Percentiles rank a stretch among this genome's conserved stretches.
Conservation (phyloP, 495 filamentous ascomycete species). For the Xylaria bambusicola region DNA sequence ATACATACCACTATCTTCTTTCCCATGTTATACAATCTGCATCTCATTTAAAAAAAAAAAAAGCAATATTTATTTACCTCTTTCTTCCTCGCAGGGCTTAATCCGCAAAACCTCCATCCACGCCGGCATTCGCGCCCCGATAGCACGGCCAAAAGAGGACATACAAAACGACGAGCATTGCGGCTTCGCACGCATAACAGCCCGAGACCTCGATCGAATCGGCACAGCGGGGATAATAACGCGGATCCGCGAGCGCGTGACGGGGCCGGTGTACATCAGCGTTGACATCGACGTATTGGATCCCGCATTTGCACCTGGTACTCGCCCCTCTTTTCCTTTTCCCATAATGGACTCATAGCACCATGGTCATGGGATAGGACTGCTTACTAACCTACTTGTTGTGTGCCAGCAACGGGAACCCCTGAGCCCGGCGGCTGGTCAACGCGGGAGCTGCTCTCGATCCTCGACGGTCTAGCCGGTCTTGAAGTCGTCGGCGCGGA, state of each 20-base stretch:
- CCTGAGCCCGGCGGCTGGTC: constrained; percentile 88
- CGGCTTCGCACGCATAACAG: constrained; percentile 80
- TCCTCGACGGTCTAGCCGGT: constrained; percentile 57
- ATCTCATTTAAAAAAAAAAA: no score
- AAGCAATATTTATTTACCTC: constrained; percentile 27
- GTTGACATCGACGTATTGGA: constrained; percentile 91
- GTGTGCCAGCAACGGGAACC: constrained; percentile 69
- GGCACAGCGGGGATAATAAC: constrained; percentile 72
- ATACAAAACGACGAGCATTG: constrained; percentile 83
- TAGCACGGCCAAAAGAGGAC: constrained; percentile 66
- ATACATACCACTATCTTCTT: background rate
- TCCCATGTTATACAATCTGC: background rate
- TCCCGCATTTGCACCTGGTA: constrained; percentile 59
- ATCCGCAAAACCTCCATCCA: constrained; percentile 82
- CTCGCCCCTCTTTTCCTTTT: background rate
- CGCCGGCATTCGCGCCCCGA: constrained; percentile 78
- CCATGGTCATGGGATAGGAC: background rate
- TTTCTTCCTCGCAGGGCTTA: constrained; percentile 67
- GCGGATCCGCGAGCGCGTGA: constrained; percentile 70
- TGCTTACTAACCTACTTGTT: background rate
- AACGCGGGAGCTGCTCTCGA: constrained; percentile 64
- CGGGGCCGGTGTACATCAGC: constrained; percentile 74
- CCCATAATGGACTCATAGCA: background rate
- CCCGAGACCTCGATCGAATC: constrained; percentile 76
- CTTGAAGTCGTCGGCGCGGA: constrained; percentile 79